A percentile compares a stretch with the other conserved stretches of the same genome.
Conservation (phyloP, 2,329 filamentous ascomycete species). For the Trichophyton verrucosum region DNA sequence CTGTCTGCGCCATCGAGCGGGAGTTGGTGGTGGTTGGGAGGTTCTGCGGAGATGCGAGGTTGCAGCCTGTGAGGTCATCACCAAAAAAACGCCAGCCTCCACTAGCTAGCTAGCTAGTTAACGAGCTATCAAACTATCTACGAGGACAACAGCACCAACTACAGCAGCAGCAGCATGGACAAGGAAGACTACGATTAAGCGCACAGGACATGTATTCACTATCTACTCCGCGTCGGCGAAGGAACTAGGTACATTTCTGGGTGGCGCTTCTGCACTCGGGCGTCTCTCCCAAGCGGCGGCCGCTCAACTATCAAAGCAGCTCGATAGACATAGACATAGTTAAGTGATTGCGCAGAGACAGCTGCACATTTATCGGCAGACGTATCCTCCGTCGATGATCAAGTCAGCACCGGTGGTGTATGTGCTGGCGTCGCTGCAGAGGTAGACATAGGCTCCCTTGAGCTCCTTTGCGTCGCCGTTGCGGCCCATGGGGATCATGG, state of each 20-base stretch:
- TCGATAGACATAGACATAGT: neutral
- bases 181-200: neutral
- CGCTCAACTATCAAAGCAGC: neutral
- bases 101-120: neutral
- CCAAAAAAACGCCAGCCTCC: neutral
- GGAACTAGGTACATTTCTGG: neutral
- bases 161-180: neutral
- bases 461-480: constrained; percentile 58
- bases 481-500: constrained; percentile 45
- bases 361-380: neutral
- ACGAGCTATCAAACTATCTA: neutral
- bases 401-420: constrained; percentile 62
- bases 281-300: neutral
- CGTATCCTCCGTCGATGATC: constrained; percentile 58
- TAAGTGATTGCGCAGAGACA: neutral
- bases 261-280: neutral
- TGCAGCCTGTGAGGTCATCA: neutral
- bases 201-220: neutral
- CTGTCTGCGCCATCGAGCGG: constrained; percentile 21
- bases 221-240: neutral
- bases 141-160: neutral
- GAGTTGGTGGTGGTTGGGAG: neutral
- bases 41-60: neutral
- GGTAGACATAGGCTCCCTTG: constrained; percentile 63
- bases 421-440: constrained; percentile 61